Evolutionary conservation across 176 grass and related monocot genomes (phyloP).

Genomic region (Rhynchospora breviuscula): DNA sequence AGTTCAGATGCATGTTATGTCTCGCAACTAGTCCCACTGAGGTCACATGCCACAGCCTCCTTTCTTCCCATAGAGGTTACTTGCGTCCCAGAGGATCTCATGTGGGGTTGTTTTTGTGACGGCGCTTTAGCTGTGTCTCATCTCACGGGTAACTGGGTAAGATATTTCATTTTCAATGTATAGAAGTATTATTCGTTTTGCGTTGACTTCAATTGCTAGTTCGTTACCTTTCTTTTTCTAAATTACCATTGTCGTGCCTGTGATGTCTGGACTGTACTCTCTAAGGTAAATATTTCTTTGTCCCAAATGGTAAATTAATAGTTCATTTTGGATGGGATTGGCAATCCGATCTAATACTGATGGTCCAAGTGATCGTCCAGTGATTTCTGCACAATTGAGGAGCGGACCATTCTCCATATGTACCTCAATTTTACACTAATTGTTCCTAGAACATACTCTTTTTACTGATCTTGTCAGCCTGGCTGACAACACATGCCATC

Average conservation of each 20-base stretch:
- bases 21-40: neutral
- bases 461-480: neutral
- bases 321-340: neutral
- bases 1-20: neutral
- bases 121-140: neutral
- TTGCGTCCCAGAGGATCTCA: neutral
- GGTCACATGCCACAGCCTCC: neutral
- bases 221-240: too few relatives aligned
- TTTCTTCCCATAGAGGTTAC: neutral
- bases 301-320: neutral
- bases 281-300: neutral
- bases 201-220: neutral
- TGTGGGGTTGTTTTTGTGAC: neutral
- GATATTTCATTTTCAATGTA: neutral
- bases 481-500: neutral
- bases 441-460: neutral
- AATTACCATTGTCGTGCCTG: too few relatives aligned
- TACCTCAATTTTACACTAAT: neutral
- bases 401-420: neutral
- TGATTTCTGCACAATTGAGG: neutral
- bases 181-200: neutral
- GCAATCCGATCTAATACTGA: neutral
- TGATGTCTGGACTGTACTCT: neutral
- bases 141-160: neutral
- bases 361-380: neutral